Evolutionary conservation across 2,329 filamentous ascomycete genomes (phyloP).

Genomic region (Cladophialophora carrionii): DNA sequence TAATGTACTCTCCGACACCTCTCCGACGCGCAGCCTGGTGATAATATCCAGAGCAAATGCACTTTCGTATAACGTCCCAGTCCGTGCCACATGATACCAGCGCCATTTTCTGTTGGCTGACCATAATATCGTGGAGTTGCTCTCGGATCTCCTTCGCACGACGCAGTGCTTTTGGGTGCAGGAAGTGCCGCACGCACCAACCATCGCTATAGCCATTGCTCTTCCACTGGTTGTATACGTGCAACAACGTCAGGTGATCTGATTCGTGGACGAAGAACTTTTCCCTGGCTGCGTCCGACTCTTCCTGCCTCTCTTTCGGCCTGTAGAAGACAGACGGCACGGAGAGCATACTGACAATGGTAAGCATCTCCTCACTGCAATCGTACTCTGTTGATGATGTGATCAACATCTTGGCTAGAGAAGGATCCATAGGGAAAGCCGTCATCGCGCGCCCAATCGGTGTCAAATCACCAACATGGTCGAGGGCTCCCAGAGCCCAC

Average conservation of each 20-base stretch:
- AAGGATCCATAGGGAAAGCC: constrained; percentile 96
- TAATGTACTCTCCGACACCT: constrained; percentile 96
- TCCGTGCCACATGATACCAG: constrained; percentile 90
- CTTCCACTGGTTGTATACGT: constrained; percentile 96
- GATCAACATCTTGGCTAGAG: constrained; percentile 90
- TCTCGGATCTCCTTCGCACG: constrained; percentile 92
- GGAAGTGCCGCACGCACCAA: constrained; percentile 91
- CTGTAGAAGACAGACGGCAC: constrained; percentile 97
- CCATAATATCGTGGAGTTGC: constrained; percentile 92
- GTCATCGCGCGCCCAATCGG: constrained; percentile 90
- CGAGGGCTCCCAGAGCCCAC: constrained; percentile 90
- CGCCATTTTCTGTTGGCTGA: constrained; percentile 79
- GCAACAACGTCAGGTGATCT: constrained; percentile 91
- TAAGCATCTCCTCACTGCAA: constrained; percentile 97
- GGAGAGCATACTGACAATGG: constrained; percentile 96
- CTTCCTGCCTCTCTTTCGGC: constrained; percentile 93
- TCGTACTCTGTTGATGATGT: constrained; percentile 85
- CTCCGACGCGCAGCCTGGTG: constrained; percentile 96
- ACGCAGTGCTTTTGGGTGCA: constrained; percentile 91
- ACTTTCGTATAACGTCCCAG: constrained; percentile 93
- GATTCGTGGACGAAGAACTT: constrained; percentile 99
- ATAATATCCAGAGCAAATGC: constrained; percentile 97
- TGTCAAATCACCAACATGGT: constrained; percentile 92
- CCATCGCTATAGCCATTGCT: constrained; percentile 84
- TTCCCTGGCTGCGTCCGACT: constrained; percentile 91